Percentiles rank a stretch among this genome's conserved stretches.
phyloP scores from a whole-genome alignment of 768 basidiomycete genomes.

The Rhizopogon rudus region DNA sequence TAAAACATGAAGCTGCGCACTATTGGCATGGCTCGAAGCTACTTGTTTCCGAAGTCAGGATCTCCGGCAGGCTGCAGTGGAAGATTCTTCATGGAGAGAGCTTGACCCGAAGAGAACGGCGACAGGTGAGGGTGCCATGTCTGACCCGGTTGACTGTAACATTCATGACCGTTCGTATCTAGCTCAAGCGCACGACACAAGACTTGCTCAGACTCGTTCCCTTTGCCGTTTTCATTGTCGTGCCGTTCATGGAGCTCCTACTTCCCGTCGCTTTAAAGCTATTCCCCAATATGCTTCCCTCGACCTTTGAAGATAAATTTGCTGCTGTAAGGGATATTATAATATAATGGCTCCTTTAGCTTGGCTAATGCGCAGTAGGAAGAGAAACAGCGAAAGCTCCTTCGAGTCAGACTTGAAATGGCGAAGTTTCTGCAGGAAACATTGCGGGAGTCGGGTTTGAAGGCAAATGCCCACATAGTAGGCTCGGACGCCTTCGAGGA shows the following conservation, averaged over 20 bases:
- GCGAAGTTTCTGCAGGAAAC: constrained; percentile 99
- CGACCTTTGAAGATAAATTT: constrained; percentile 97
- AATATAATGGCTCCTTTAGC: background rate
- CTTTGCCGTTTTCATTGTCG: constrained; percentile 90
- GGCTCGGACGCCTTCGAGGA: constrained; percentile 96
- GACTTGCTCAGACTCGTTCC: constrained; percentile 92
- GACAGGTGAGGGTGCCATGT: constrained; percentile 58
- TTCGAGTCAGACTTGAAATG: constrained; percentile 95
- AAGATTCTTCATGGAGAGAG: constrained; percentile 89
- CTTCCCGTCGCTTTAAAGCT: constrained; percentile 94
- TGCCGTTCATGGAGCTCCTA: constrained; percentile 98
- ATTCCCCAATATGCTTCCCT: constrained; percentile 98
- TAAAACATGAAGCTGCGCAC: constrained; percentile 94
- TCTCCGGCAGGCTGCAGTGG: constrained; percentile 82
- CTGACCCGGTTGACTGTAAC: background rate
- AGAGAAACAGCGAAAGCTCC: constrained; percentile 94
- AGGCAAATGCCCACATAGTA: constrained; percentile 89
- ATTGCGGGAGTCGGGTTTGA: constrained; percentile 87
- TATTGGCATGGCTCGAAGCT: constrained; percentile 98
- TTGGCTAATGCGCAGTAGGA: constrained; percentile 47
- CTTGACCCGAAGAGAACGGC: constrained; percentile 86
- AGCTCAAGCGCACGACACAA: constrained; percentile 92
- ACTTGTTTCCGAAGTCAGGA: constrained; percentile 89
- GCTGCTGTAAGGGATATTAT: constrained; percentile 59
- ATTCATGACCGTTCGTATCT: background rate